Conservation (phyloP, 306 rosid genomes). For the Corylus heterophylla region DNA sequence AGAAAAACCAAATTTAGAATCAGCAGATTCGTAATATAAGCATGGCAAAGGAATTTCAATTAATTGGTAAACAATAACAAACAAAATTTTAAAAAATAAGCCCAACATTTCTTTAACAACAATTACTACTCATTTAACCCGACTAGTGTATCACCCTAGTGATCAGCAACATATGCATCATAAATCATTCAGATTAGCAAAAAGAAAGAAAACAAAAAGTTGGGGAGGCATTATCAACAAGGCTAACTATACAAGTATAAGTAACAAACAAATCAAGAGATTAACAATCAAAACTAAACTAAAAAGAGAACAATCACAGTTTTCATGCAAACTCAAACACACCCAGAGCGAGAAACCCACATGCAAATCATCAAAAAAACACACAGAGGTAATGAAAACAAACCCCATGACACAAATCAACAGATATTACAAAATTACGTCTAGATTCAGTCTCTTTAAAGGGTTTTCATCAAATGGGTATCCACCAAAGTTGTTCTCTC, state of each 20-base stretch:
- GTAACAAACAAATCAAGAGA: background rate
- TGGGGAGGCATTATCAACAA: background rate
- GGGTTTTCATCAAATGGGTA: background rate
- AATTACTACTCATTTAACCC: background rate
- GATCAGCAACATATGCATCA: background rate
- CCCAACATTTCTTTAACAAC: background rate
- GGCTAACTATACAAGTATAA: background rate
- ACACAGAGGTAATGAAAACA: background rate
- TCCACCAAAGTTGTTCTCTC: background rate
- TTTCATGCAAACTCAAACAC: background rate
- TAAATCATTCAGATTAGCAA: background rate
- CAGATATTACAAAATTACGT: background rate
- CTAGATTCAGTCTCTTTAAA: background rate
- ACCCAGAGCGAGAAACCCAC: background rate
- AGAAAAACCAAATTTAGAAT: background rate
- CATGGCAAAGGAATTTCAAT: background rate
- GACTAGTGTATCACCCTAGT: background rate
- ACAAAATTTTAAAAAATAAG: background rate
- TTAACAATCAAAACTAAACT: background rate
- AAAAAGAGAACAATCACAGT: background rate
- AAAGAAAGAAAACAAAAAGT: background rate
- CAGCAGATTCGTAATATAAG: background rate
- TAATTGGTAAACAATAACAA: background rate
- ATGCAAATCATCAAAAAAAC: background rate
- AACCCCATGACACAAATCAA: constrained; percentile 5